Evolutionary conservation across 495 filamentous ascomycete genomes (phyloP).

Genomic region (Trichoderma gamsii): DNA sequence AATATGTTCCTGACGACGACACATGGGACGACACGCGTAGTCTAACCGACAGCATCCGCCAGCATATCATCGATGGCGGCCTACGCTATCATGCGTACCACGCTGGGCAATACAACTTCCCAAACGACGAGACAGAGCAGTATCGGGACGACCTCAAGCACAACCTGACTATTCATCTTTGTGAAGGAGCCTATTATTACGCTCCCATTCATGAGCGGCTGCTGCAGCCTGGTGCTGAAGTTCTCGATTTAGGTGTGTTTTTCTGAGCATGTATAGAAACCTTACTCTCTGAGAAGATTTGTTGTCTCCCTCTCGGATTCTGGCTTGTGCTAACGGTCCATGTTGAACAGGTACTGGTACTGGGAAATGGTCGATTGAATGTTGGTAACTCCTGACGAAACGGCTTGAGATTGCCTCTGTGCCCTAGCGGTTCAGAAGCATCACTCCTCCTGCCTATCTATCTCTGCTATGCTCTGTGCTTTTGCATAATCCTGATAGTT

Average conservation of each 20-base stretch:
- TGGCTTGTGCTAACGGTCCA: background rate
- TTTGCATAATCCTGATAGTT: background rate
- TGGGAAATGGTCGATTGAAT: slow-evolving; percentile 15
- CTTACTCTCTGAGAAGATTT: too few relatives aligned
- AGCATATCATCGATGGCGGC: slow-evolving; percentile 35
- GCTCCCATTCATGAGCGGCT: slow-evolving; percentile 27
- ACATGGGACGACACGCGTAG: slow-evolving; percentile 10
- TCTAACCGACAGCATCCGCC: slow-evolving; percentile 29
- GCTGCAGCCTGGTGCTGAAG: slow-evolving; percentile 25
- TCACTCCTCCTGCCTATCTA: background rate
- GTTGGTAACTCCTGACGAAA: background rate
- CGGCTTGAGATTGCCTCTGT: background rate
- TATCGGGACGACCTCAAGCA: slow-evolving; percentile 65
- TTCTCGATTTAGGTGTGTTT: slow-evolving; percentile 33
- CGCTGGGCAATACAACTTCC: slow-evolving; percentile 52
- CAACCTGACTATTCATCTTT: slow-evolving; percentile 43
- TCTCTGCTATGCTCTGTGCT: background rate
- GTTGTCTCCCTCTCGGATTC: too few relatives aligned
- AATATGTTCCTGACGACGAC: background rate
- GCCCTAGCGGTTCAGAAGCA: background rate
- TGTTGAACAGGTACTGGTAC: slow-evolving; percentile 15
- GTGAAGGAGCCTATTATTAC: slow-evolving; percentile 38
- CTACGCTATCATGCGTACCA: slow-evolving; percentile 48
- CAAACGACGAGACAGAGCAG: slow-evolving; percentile 57
- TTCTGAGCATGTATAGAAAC: background rate